phyloP scores from a whole-genome alignment of 2,329 filamentous ascomycete genomes.

The Stagonosporopsis cucurbitacearum region DNA sequence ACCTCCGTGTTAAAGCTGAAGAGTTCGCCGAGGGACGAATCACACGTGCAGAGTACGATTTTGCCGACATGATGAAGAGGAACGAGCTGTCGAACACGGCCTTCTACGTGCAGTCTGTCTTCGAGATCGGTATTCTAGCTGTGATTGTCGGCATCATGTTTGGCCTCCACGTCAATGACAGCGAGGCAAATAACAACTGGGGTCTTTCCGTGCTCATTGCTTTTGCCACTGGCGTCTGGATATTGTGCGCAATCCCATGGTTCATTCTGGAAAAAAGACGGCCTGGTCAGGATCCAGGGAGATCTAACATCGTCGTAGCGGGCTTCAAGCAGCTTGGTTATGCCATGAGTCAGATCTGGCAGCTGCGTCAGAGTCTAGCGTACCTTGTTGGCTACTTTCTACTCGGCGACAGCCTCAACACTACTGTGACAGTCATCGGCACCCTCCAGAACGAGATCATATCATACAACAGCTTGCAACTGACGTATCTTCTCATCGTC shows the following conservation, averaged over 20 bases:
- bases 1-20: constrained; percentile 61
- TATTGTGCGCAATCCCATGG: constrained; percentile 70
- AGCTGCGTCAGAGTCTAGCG: constrained; percentile 68
- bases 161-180: constrained; percentile 64
- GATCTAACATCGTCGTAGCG: constrained; percentile 60
- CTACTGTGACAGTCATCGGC: constrained; percentile 70
- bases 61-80: constrained; percentile 58
- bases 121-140: constrained; percentile 58
- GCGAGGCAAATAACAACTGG: constrained; percentile 68
- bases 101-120: constrained; percentile 69
- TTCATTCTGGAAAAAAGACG: constrained; percentile 69
- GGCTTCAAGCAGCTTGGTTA: constrained; percentile 66
- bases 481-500: constrained; percentile 71
- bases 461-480: constrained; percentile 67
- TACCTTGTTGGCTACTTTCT: constrained; percentile 71
- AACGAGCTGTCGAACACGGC: constrained; percentile 68
- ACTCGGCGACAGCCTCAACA: constrained; percentile 73
- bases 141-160: constrained; percentile 55
- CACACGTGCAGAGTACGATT: constrained; percentile 65
- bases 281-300: constrained; percentile 62
- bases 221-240: constrained; percentile 69
- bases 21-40: constrained; percentile 57
- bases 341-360: constrained; percentile 66
- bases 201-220: constrained; percentile 70
- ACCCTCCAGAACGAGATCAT: constrained; percentile 71